These are phyloP conservation scores for Globisporangium spinosum DNA, from an alignment of 352 stramenopile genomes.

Conservation along the genomic window DNA sequence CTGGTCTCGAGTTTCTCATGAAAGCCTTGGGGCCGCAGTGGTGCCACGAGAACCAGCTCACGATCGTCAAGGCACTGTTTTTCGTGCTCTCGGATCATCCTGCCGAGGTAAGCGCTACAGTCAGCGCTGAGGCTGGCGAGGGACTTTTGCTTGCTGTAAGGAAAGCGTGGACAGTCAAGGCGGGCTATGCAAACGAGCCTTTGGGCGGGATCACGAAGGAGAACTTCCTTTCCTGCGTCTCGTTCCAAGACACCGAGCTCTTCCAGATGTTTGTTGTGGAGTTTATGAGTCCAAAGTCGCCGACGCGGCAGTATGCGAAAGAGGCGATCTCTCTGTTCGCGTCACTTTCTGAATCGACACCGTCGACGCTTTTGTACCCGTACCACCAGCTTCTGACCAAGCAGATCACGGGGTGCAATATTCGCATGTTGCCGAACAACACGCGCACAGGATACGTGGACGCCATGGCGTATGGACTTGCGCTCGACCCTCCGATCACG, in stretches of 20 bases:
- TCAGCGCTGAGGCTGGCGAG: conserved; percentile 69
- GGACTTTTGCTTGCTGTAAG: conserved; percentile 52
- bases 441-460: conserved; percentile 83
- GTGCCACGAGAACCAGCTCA: conserved; percentile 86
- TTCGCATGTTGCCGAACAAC: conserved; percentile 61
- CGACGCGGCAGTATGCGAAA: conserved; percentile 69
- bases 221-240: conserved; percentile 63
- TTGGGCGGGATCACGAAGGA: conserved; percentile 42
- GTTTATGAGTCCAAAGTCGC: conserved; percentile 70
- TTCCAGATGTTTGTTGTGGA: conserved; percentile 88
- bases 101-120: conserved; percentile 74
- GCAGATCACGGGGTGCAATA: conserved; percentile 76
- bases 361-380: conserved; percentile 68
- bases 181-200: conserved; percentile 33
- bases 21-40: conserved; percentile 63
- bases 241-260: conserved; percentile 83
- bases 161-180: conserved; percentile 50
- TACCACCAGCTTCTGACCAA: conserved; percentile 86
- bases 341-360: conserved; percentile 46
- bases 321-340: conserved; percentile 63
- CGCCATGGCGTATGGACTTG: conserved; percentile 77
- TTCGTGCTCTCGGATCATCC: conserved; percentile 87
- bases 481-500: conserved; percentile 76
- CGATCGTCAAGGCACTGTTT: conserved; percentile 80
- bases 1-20: conserved; percentile 65